These are phyloP conservation scores for Atkinsonella hypoxylon DNA, from an alignment of 2,329 filamentous ascomycete genomes.

Conservation along the genomic window DNA sequence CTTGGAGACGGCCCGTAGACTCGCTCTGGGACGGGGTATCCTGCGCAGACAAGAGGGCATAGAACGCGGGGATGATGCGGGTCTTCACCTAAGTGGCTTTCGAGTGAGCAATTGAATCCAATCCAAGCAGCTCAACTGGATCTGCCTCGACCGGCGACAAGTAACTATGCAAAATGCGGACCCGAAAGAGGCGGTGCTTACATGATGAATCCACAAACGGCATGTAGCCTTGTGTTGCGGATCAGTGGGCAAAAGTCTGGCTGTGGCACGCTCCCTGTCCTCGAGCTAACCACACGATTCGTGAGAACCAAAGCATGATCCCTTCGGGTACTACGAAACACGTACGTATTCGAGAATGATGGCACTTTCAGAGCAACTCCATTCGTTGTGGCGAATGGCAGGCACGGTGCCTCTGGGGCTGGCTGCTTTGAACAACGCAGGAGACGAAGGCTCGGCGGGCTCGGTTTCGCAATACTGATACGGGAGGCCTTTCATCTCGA, in stretches of 20 bases:
- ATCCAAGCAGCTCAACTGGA: background rate
- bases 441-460: constrained; percentile 56
- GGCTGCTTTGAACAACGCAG: constrained; percentile 51
- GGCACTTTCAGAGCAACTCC: constrained; percentile 71
- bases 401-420: constrained; percentile 69
- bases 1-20: constrained; percentile 48
- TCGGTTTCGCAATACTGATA: constrained; percentile 86
- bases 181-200: constrained; percentile 34
- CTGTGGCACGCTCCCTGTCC: constrained; percentile 47
- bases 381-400: constrained; percentile 64
- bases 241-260: constrained; percentile 50
- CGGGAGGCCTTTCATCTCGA: constrained; percentile 64
- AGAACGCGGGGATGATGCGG: constrained; percentile 65
- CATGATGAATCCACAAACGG: constrained; percentile 71
- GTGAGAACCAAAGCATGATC: too few species aligned
- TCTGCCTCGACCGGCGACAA: too few species aligned
- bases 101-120: background rate
- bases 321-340: too few species aligned
- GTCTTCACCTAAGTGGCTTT: constrained; percentile 49
- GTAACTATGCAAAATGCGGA: too few species aligned
- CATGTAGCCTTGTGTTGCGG: constrained; percentile 60
- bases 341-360: constrained; percentile 76
- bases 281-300: constrained; percentile 40
- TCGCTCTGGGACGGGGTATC: constrained; percentile 45
- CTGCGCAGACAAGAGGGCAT: constrained; percentile 56